These are phyloP conservation scores for Macaranga tanarius DNA, from an alignment of 441 rosid genomes.

Conservation along the genomic window DNA sequence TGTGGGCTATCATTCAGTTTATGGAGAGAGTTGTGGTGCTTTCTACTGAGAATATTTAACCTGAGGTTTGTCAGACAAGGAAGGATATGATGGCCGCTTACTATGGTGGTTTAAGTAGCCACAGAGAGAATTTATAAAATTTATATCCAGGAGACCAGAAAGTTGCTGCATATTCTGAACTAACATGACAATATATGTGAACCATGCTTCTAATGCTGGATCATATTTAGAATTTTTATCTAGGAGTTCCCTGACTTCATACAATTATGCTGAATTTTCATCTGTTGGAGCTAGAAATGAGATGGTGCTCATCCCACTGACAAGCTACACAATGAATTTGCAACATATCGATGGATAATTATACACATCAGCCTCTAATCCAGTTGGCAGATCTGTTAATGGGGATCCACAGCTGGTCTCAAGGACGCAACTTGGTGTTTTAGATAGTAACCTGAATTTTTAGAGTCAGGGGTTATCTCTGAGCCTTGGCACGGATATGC, in stretches of 20 bases:
- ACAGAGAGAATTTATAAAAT: constrained; percentile 26
- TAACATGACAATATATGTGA: constrained; percentile 24
- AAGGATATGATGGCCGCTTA: constrained; percentile 41
- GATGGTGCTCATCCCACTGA: constrained; percentile 63
- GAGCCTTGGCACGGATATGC: constrained; percentile 70
- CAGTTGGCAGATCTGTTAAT: constrained; percentile 20
- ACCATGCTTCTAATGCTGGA: constrained; percentile 35
- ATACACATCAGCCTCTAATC: constrained; percentile 25
- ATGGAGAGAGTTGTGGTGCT: constrained; percentile 17
- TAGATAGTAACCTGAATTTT: constrained; percentile 43
- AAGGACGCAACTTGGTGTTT: constrained; percentile 29
- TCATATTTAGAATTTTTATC: constrained; percentile 38
- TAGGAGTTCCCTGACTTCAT: constrained; percentile 30
- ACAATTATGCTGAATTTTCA: constrained; percentile 32
- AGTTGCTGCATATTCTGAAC: constrained; percentile 25
- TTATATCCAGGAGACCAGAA: constrained; percentile 35
- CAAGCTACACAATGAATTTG: constrained; percentile 32
- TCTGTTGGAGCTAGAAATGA: constrained; percentile 40
- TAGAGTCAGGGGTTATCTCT: constrained; percentile 70
- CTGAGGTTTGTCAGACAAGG: background rate
- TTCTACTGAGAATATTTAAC: background rate
- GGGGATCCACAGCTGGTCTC: constrained; percentile 27
- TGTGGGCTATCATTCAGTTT: constrained; percentile 14
- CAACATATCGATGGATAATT: constrained; percentile 31
- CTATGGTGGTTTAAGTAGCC: constrained; percentile 30